Percentiles rank a stretch among this genome's conserved stretches.
Conservation (phyloP, 805 yeast genomes). For the Hanseniaspora jakobsenii region DNA sequence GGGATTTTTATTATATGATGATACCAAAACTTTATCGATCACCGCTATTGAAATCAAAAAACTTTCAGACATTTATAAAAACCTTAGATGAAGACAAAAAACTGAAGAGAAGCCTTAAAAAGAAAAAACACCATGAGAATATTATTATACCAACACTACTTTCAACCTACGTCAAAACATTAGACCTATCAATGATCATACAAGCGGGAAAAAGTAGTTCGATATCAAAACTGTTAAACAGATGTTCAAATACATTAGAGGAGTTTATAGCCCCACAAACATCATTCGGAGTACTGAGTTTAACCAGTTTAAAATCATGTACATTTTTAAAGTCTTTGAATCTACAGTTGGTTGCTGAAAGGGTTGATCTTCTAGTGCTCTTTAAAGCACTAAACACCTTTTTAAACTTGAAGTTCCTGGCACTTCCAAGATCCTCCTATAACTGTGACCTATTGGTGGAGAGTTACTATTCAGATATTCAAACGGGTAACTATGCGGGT, state of each 20-base stretch:
- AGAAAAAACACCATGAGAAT: slow-evolving; percentile 40
- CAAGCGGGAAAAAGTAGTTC: slow-evolving; percentile 88
- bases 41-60: slow-evolving; percentile 54
- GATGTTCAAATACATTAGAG: slow-evolving; percentile 56
- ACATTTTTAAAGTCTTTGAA: slow-evolving; percentile 52
- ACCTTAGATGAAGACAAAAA: slow-evolving; percentile 40
- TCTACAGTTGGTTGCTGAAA: slow-evolving; percentile 76
- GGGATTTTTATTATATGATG: slow-evolving; percentile 46
- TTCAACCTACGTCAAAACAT: slow-evolving; percentile 37
- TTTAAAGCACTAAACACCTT: slow-evolving; percentile 61
- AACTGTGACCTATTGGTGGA: slow-evolving; percentile 39
- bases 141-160: not conserved
- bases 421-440: slow-evolving; percentile 82
- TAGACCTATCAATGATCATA: slow-evolving; percentile 68
- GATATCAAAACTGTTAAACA: slow-evolving; percentile 67
- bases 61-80: slow-evolving; percentile 64
- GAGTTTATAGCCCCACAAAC: slow-evolving; percentile 85
- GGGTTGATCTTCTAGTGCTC: slow-evolving; percentile 69
- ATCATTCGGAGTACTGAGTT: slow-evolving; percentile 83
- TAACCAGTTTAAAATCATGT: slow-evolving; percentile 70
- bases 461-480: not conserved
- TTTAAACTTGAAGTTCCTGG: slow-evolving; percentile 53
- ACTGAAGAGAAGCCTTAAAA: slow-evolving; percentile 19
- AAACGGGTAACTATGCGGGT: slow-evolving; percentile 24
- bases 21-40: slow-evolving; percentile 52